Conservation (phyloP, 2,329 filamentous ascomycete species). For the Coniochaeta pulveracea region DNA sequence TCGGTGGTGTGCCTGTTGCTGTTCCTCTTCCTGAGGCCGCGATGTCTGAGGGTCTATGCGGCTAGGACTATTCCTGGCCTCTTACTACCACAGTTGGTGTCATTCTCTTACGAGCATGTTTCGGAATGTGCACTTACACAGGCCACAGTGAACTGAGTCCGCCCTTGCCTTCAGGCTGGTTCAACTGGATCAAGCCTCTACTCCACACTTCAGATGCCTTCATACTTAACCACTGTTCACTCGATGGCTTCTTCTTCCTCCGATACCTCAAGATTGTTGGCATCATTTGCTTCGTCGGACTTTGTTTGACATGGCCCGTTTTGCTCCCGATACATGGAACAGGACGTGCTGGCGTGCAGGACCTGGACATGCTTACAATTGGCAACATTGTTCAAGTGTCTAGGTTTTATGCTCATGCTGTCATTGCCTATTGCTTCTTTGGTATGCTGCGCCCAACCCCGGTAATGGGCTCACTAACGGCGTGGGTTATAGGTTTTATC, state of each 20-base stretch:
- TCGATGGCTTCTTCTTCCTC: slow-evolving; percentile 82
- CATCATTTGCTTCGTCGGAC: slow-evolving; percentile 70
- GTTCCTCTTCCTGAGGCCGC: slow-evolving; percentile 37
- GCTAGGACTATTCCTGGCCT: slow-evolving; percentile 40
- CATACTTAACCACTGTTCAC: slow-evolving; percentile 72
- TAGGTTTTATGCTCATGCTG: slow-evolving; percentile 69
- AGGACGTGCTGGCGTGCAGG: slow-evolving; percentile 50
- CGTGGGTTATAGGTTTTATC: slow-evolving; percentile 53
- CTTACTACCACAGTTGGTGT: slow-evolving; percentile 44
- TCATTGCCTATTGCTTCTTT: slow-evolving; percentile 75
- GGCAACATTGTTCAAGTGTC: slow-evolving; percentile 44
- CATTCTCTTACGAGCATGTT: slow-evolving; percentile 43
- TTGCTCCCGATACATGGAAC: slow-evolving; percentile 77
- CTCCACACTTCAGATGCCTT: slow-evolving; percentile 61
- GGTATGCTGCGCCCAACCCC: slow-evolving; percentile 15
- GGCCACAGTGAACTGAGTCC: slow-evolving; percentile 40
- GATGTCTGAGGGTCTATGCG: slow-evolving; percentile 40
- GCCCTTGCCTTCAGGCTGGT: slow-evolving; percentile 40
- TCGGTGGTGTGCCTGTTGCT: slow-evolving; percentile 35
- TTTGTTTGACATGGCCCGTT: slow-evolving; percentile 74
- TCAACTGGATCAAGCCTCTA: slow-evolving; percentile 53
- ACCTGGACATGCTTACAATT: slow-evolving; percentile 55
- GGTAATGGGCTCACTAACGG: slow-evolving; percentile 1
- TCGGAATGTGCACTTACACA: neutral
- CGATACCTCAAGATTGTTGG: slow-evolving; percentile 71